A percentile compares a stretch with the other conserved stretches of the same genome.
Evolutionary conservation across 2,329 filamentous ascomycete genomes (phyloP).

Genomic region (Clonostachys rosea): DNA sequence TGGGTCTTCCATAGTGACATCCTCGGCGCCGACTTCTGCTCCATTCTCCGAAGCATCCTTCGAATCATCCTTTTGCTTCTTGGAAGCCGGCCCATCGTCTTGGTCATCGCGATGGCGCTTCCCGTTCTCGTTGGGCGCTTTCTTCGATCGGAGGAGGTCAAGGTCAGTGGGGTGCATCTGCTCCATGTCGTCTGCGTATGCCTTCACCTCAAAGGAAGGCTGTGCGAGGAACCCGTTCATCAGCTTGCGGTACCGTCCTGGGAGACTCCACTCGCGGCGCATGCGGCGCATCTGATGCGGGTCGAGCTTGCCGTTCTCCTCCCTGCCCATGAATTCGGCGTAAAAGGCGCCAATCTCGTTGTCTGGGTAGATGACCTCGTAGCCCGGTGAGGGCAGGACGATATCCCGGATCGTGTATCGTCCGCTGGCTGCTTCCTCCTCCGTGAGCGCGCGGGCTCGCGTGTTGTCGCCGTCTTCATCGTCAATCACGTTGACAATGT

Average conservation of each 20-base stretch:
- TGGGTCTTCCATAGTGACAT: conserved; percentile 12
- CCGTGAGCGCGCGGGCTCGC: conserved; percentile 67
- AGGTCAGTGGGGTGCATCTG: conserved; percentile 89
- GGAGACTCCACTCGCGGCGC: conserved; percentile 84
- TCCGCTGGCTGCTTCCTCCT: conserved; percentile 73
- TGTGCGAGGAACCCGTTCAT: conserved; percentile 62
- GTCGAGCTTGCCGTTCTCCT: conserved; percentile 73
- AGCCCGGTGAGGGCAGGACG: conserved; percentile 89
- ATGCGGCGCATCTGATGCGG: conserved; percentile 82
- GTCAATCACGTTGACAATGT: conserved; percentile 31
- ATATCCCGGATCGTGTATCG: conserved; percentile 80
- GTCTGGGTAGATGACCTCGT: conserved; percentile 78
- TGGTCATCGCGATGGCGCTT: conserved; percentile 4
- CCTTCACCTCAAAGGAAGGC: conserved; percentile 63
- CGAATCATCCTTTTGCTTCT: conserved; percentile 9
- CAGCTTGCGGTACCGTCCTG: conserved; percentile 82
- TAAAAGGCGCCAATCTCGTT: conserved; percentile 87
- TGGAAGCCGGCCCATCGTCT: conserved; percentile 8
- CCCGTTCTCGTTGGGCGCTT: conserved; percentile 8
- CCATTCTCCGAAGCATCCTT: conserved; percentile 5
- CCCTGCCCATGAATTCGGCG: conserved; percentile 75
- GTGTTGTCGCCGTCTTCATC: conserved; percentile 33
- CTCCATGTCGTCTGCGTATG: conserved; percentile 67
- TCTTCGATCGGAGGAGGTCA: conserved; percentile 54
- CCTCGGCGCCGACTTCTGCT: conserved; percentile 11